A percentile compares a stretch with the other conserved stretches of the same genome.
phyloP scores from a whole-genome alignment of 306 rosid species.

The Fagus crenata region DNA sequence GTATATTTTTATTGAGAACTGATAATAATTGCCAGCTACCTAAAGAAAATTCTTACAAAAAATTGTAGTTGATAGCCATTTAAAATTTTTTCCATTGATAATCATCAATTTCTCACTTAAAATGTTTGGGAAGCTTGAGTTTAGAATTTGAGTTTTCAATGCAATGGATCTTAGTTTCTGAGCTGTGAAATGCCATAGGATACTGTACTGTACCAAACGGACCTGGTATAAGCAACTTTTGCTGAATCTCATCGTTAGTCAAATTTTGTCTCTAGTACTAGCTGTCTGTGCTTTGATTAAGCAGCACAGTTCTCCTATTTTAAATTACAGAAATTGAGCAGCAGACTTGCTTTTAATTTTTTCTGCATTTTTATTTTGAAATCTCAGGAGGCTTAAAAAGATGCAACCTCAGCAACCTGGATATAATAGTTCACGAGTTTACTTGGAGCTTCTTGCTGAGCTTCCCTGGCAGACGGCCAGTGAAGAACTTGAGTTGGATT shows the following conservation, averaged over 20 bases:
- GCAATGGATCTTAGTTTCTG: not conserved
- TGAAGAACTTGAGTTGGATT: slow-evolving; percentile 79
- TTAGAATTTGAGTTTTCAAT: not conserved
- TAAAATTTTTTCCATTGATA: not conserved
- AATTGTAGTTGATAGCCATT: not conserved
- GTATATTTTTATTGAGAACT: slow-evolving; percentile 1
- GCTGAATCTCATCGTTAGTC: not conserved
- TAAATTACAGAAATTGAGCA: slow-evolving; percentile 16
- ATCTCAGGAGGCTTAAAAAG: slow-evolving; percentile 88
- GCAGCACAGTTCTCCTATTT: not conserved
- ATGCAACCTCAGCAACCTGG: slow-evolving; percentile 99
- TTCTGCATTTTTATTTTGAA: slow-evolving; percentile 10
- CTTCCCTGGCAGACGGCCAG: slow-evolving; percentile 88
- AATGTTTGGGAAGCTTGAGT: not conserved
- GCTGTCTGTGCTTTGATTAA: not conserved
- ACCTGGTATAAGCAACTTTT: not conserved
- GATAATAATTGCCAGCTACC: not conserved
- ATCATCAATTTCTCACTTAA: not conserved
- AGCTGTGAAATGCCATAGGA: not conserved
- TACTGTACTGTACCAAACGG: not conserved
- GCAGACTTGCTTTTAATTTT: slow-evolving; percentile 18
- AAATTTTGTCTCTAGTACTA: not conserved
- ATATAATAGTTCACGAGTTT: slow-evolving; percentile 83
- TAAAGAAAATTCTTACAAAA: not conserved
- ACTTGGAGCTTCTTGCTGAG: slow-evolving; percentile 97